Evolutionary conservation across 176 grass and related monocot genomes (phyloP), one percentile per base, ranked within the genome.

Genomic region (Ensete ventricosum): DNA sequence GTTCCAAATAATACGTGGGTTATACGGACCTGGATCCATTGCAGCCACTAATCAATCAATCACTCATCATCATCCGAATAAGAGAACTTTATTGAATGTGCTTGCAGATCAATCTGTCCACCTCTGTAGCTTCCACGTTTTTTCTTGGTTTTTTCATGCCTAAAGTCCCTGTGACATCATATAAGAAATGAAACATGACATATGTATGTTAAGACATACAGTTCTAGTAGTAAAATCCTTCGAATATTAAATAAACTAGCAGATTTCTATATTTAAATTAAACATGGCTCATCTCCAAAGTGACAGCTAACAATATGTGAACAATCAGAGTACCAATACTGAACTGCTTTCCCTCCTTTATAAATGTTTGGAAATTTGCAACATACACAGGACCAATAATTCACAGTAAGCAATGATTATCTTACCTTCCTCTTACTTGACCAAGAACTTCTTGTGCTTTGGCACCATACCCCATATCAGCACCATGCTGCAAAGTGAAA

Each of bases 71-170:
- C 76, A 2, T 99, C 90, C 12, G 86, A 91, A 74, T 91, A 71
- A 1, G 79, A 78, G 14, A 99, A 99, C 80, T 99, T 99, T 62
- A 94, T 88, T 0, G 95, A 99, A 76, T 94, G 88, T 21, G 94
- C 91, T 58, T 89, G 79, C 1, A 84, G 25, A 90, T 97, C 90
- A 52, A 97, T 97, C 55, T 83, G 62, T 34, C 94, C 94, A 11
- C 94, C 94, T 70, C 80, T 85, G 64, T 93, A 99, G 43, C 69
- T 81, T 57, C 95, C 95, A 2, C 90, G 85, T 83, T 99, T 99
- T 81, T 99, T 99, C 76, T 94, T 99, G 50, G 90, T 99, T 78
- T 99, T 99, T 87, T 99, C 95, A 52, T 94, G 95, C 58, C 95
- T 87, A 71, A 99, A 99, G n/a, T 86, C 88, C 86, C 95, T 99